Evolutionary conservation across 495 filamentous ascomycete species (phyloP), one percentile per base, ranked within the genome.

Genomic region (Aspergillus bertholletiae): DNA sequence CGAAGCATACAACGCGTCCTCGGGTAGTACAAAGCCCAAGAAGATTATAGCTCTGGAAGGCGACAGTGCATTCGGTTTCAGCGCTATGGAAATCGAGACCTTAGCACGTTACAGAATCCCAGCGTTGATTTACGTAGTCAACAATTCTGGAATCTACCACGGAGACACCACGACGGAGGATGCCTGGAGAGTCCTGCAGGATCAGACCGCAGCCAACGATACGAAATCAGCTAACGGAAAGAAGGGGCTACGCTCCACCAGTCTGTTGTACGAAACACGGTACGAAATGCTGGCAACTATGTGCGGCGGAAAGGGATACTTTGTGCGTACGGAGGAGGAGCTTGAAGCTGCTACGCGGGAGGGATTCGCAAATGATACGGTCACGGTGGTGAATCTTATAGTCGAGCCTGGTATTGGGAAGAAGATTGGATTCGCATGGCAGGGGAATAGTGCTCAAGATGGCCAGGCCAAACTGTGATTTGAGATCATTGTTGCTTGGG

Each of bases 111-210:
- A 82, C 56, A 65, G 73, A 7, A 84, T 87, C 68, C 82, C 84
- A 34, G 70, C 84, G 11, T 62, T 87, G 48, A 77, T 87, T 37
- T 77, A 84, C 52, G 84, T 87, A 0, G 73, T 87, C 39, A 87
- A 87, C 59, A 87, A 87, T 59, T 78, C 80, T 0, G 84, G 84
- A 7, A 75, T 87, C 15, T 87, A 87, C 64, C 78, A 81, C 41
- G 84, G 84, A 0, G 81, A 83, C 44, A 65, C 63, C 7, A 69
- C 71, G 32, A 64, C 68, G 9, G 61, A 61, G 6, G 65, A 65
- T 7, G 67, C 65, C 17, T 82, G 78, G 79, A 51, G 59, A 34
- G 50, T 61, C 18, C 59, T 75, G 26, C 78, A 74, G 56, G 56
- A 63, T 18, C 66, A 72, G 34, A 77, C 69, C 0, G 53, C 57